Evolutionary conservation across 2,329 filamentous ascomycete species (phyloP).

Genomic region (Grosmannia clavigera): DNA sequence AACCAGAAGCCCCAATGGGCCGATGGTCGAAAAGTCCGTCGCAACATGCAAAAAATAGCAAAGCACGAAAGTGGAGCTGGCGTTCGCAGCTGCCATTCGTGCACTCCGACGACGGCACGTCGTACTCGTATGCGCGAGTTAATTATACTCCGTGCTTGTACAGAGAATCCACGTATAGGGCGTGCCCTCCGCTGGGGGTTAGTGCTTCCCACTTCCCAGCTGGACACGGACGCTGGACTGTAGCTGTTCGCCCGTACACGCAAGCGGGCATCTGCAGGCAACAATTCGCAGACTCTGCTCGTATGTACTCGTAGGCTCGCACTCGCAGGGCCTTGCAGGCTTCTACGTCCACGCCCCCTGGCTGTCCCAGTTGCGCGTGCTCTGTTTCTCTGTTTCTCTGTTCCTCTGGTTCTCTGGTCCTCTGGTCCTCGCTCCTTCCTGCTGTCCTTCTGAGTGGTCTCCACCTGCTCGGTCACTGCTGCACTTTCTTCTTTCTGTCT

Average conservation of each 20-base stretch:
- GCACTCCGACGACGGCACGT: neutral
- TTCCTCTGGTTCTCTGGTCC: neutral
- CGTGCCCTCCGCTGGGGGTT: too few species aligned
- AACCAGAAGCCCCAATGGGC: constrained; percentile 7
- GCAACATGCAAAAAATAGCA: neutral
- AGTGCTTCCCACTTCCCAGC: too few species aligned
- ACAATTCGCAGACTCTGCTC: too few species aligned
- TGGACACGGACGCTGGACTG: too few species aligned
- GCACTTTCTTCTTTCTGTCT: neutral
- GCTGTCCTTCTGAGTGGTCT: neutral
- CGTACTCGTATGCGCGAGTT: neutral
- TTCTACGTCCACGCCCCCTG: too few species aligned
- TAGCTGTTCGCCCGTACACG: too few species aligned
- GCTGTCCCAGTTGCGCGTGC: neutral
- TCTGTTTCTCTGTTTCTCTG: neutral
- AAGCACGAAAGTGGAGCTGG: neutral
- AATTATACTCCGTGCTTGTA: neutral
- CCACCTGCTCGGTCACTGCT: neutral
- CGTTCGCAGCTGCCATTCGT: neutral
- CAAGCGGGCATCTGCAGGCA: too few species aligned
- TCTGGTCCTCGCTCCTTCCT: neutral
- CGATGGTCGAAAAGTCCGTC: neutral
- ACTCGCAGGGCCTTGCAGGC: too few species aligned
- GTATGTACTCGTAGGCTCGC: too few species aligned
- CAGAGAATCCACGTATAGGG: too few species aligned